phyloP scores from a whole-genome alignment of 495 filamentous ascomycete genomes.

The Tuber indicum region DNA sequence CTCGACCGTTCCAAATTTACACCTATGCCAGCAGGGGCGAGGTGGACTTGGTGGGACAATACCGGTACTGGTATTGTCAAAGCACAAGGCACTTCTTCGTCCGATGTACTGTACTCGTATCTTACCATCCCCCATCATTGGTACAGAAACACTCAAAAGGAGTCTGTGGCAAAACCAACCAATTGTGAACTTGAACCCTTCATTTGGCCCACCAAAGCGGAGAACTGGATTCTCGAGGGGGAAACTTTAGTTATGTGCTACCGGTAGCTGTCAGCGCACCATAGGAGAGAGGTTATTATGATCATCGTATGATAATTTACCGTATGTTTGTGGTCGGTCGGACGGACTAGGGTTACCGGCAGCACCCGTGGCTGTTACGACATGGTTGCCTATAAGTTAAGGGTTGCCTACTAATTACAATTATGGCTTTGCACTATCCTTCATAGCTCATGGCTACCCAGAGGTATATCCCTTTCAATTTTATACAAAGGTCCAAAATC shows the following conservation, averaged over 20 bases:
- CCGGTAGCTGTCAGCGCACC: too few relatives aligned
- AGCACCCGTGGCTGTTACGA: not conserved
- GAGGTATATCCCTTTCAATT: not conserved
- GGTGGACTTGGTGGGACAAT: too few relatives aligned
- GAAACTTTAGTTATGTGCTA: not conserved
- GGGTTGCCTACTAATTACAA: too few relatives aligned
- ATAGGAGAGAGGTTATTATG: not conserved
- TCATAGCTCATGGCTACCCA: not conserved
- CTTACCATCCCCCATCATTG: not conserved
- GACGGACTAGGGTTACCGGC: not conserved
- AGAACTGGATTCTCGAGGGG: not conserved
- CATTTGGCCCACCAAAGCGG: not conserved
- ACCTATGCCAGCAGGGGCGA: too few relatives aligned
- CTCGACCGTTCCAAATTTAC: too few relatives aligned
- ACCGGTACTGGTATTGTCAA: too few relatives aligned
- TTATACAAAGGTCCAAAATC: not conserved
- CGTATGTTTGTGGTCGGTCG: not conserved
- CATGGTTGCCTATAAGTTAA: not conserved
- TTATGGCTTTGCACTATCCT: too few relatives aligned
- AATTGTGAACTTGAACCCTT: not conserved
- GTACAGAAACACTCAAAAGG: not conserved
- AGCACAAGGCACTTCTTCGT: too few relatives aligned
- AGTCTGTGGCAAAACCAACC: not conserved
- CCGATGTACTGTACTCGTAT: not conserved
- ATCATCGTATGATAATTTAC: not conserved